These are phyloP conservation scores for Otatea glauca DNA, from an alignment of 176 grass and related monocot genomes.

Conservation along the genomic window DNA sequence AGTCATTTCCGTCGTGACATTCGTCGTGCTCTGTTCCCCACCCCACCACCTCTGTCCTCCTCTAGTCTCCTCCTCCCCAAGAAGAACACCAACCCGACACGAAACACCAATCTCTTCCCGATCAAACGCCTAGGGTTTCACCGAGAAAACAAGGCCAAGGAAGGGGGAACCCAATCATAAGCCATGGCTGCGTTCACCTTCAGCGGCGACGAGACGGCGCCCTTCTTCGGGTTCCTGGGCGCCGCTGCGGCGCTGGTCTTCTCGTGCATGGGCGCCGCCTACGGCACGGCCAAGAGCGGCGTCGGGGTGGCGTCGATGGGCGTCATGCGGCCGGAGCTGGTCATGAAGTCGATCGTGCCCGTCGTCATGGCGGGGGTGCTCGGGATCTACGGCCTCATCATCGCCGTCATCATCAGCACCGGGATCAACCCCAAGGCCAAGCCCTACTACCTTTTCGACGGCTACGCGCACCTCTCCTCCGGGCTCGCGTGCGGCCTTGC, in stretches of 20 bases:
- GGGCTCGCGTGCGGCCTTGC: slow-evolving; percentile 65
- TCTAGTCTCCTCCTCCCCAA: no score
- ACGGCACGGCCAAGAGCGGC: slow-evolving; percentile 72
- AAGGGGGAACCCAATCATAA: not conserved
- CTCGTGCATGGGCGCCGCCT: slow-evolving; percentile 72
- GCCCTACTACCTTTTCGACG: slow-evolving; percentile 69
- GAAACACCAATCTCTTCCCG: slow-evolving; percentile 10
- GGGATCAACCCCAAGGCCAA: slow-evolving; percentile 76
- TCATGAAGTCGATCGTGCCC: slow-evolving; percentile 70
- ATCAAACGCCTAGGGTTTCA: slow-evolving; percentile 33
- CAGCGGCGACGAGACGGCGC: slow-evolving; percentile 70
- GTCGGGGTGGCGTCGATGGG: slow-evolving; percentile 76
- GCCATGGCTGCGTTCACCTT: slow-evolving; percentile 49
- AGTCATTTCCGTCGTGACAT: no score
- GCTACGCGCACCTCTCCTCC: slow-evolving; percentile 64
- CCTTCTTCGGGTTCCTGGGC: slow-evolving; percentile 76
- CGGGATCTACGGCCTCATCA: slow-evolving; percentile 68
- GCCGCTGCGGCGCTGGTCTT: slow-evolving; percentile 70
- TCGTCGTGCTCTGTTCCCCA: slow-evolving; percentile 21
- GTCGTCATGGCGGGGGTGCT: slow-evolving; percentile 74
- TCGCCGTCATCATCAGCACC: slow-evolving; percentile 71
- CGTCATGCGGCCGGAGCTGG: slow-evolving; percentile 68
- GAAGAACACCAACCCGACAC: not conserved
- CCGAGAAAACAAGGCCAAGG: not conserved
- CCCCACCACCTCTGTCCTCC: no score